These are phyloP conservation scores for Piper betle DNA, from an alignment of 164 flowering plant genomes.

Conservation along the genomic window DNA sequence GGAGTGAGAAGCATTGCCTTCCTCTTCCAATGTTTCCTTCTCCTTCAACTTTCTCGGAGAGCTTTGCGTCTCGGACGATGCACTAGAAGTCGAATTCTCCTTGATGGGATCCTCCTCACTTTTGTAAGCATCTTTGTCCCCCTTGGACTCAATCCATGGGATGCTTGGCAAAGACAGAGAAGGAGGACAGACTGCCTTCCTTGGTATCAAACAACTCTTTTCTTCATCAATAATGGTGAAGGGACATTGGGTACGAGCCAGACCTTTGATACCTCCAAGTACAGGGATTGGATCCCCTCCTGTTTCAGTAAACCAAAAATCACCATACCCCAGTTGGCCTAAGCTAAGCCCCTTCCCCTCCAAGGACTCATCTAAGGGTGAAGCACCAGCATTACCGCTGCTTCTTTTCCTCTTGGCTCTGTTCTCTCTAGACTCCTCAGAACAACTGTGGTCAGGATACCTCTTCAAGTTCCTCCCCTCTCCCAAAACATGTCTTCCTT, in stretches of 20 bases:
- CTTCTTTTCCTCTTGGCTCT: constrained; percentile 61
- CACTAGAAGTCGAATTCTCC: constrained; percentile 48
- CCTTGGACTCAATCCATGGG: constrained; percentile 53
- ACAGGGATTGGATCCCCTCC: constrained; percentile 23
- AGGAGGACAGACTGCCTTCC: constrained; percentile 26
- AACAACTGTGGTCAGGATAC: constrained; percentile 40
- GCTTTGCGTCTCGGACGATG: constrained; percentile 53
- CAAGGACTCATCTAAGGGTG: constrained; percentile 14
- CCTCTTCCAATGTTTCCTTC: constrained; percentile 21
- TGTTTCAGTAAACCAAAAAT: constrained; percentile 48
- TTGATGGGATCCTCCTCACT: constrained; percentile 22
- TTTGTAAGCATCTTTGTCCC: constrained; percentile 39
- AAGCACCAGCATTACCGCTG: constrained; percentile 6
- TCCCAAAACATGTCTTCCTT: constrained; percentile 52
- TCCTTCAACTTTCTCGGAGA: constrained; percentile 27
- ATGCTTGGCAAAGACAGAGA: constrained; percentile 32
- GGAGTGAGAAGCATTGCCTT: constrained; percentile 46
- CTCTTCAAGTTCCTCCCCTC: constrained; percentile 62
- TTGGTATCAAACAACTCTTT: constrained; percentile 37
- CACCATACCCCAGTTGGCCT: constrained; percentile 35
- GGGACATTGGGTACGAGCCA: constrained; percentile 26
- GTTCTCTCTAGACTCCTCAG: constrained; percentile 29
- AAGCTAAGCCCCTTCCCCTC: constrained; percentile 28
- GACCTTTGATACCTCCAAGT: constrained; percentile 17
- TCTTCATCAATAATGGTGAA: constrained; percentile 46